phyloP scores from a whole-genome alignment of 129 eudicot genomes.

The Solidago caesia region DNA sequence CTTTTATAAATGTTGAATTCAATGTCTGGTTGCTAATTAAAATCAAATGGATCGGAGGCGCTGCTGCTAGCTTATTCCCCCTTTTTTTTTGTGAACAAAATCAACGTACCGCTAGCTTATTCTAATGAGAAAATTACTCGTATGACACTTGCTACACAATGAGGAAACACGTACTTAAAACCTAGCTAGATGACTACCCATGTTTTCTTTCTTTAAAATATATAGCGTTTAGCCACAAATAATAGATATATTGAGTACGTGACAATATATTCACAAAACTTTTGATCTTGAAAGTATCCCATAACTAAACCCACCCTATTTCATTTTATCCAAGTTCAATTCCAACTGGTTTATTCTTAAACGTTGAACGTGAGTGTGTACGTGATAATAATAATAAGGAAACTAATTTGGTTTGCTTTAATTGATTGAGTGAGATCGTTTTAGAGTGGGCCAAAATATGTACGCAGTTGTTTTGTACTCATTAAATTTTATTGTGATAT shows the following conservation, averaged over 20 bases:
- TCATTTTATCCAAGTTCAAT: no score
- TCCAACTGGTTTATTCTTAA: not conserved
- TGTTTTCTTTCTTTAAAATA: not conserved
- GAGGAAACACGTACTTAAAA: not conserved
- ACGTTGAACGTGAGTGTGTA: no score
- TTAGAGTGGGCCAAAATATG: not conserved
- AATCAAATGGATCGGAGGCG: not conserved
- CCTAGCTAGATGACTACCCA: not conserved
- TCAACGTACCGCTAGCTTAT: no score
- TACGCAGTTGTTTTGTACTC: not conserved
- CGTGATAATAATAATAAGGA: not conserved
- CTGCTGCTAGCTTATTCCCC: no score
- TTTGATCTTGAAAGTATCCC: no score
- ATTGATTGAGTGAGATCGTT: not conserved
- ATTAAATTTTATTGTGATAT: not conserved
- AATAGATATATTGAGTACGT: no score
- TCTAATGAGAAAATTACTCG: no score
- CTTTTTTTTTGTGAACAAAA: no score
- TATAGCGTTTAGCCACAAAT: not conserved
- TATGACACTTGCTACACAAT: not conserved
- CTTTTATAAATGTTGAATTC: not conserved
- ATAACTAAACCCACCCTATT: no score
- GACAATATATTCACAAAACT: no score
- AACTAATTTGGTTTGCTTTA: not conserved
- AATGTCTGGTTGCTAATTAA: not conserved